Conservation (phyloP, 2,329 filamentous ascomycete genomes). For the Fusarium pseudograminearum region DNA sequence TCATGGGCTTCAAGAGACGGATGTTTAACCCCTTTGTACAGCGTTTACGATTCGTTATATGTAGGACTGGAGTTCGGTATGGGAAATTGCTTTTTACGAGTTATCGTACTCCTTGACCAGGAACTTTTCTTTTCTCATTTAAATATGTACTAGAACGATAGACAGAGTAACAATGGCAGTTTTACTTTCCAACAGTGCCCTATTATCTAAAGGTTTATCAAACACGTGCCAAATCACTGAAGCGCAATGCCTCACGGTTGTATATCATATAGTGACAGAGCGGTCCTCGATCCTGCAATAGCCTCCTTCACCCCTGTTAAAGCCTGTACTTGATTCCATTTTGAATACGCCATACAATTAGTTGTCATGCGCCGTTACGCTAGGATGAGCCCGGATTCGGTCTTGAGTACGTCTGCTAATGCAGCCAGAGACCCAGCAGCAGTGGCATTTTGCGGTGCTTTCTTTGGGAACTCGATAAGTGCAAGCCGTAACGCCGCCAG, state of each 20-base stretch:
- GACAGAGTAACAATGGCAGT: constrained; percentile 30
- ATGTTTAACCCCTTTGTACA: constrained; percentile 4
- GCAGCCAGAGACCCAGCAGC: constrained; percentile 66
- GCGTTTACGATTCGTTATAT: constrained; percentile 28
- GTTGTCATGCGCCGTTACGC: constrained; percentile 43
- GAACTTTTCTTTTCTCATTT: constrained; percentile 28
- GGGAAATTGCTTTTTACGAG: constrained; percentile 27
- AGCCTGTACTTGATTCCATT: constrained; percentile 1
- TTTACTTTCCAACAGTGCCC: constrained; percentile 23
- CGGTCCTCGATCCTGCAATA: constrained; percentile 24
- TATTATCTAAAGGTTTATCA: constrained; percentile 43
- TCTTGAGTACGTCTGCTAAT: constrained; percentile 65
- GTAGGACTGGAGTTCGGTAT: constrained; percentile 40
- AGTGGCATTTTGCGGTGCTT: constrained; percentile 60
- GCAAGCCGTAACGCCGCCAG: constrained; percentile 77
- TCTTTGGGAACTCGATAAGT: constrained; percentile 78
- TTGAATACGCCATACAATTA: background rate
- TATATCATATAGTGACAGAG: constrained; percentile 13
- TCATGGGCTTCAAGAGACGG: background rate
- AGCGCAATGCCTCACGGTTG: constrained; percentile 7
- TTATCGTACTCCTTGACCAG: constrained; percentile 15
- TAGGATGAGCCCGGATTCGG: constrained; percentile 63
- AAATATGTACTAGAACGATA: constrained; percentile 46
- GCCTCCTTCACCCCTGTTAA: constrained; percentile 24
- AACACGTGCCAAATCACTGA: constrained; percentile 34